These are phyloP conservation scores for Eimeria acervulina DNA, from an alignment of 169 alveolate genomes.

Conservation along the genomic window DNA sequence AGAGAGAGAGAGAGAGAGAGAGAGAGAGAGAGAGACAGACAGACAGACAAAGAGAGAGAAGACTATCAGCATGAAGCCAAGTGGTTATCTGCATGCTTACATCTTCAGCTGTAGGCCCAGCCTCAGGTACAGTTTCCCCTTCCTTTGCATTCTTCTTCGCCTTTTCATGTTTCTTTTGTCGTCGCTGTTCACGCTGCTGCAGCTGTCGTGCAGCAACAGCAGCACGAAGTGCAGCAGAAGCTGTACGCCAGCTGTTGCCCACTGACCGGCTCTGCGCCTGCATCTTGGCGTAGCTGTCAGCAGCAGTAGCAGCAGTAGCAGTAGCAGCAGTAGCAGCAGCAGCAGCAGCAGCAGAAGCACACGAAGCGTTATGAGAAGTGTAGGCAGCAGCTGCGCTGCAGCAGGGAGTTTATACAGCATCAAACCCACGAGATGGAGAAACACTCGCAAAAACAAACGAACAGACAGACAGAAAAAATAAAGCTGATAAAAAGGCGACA, in stretches of 20 bases:
- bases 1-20: too few species aligned
- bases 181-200: too few species aligned
- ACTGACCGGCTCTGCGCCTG: slow-evolving; percentile 76
- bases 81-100: neutral
- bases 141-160: slow-evolving; percentile 25
- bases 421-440: too few species aligned
- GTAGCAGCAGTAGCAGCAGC: neutral
- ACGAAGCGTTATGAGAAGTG: too few species aligned
- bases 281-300: slow-evolving; percentile 70
- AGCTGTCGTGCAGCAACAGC: too few species aligned
- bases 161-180: slow-evolving; percentile 30
- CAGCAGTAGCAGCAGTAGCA: neutral
- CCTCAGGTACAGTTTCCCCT: slow-evolving; percentile 2
- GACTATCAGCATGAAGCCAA: neutral
- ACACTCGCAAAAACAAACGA: too few species aligned
- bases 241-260: slow-evolving; percentile 79
- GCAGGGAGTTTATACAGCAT: too few species aligned
- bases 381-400: too few species aligned
- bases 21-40: too few species aligned
- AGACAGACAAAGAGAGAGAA: too few species aligned
- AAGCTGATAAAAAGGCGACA: too few species aligned
- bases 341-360: neutral
- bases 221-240: slow-evolving; percentile 54
- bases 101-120: slow-evolving; percentile 72
- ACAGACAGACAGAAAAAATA: too few species aligned